Conservation (phyloP, 495 filamentous ascomycete species). For the Hyphodiscus hymeniophilus region DNA sequence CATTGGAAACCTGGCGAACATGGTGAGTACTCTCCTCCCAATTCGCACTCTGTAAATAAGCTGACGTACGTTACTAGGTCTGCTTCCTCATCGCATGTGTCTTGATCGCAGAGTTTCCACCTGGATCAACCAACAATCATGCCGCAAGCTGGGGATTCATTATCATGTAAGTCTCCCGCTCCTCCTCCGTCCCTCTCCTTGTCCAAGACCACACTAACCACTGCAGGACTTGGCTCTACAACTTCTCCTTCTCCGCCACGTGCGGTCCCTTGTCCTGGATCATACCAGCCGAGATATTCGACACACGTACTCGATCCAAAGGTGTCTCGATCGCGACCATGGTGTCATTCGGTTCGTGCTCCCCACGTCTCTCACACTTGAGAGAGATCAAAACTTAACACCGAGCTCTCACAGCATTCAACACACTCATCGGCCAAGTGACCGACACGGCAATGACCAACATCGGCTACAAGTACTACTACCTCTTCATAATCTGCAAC, state of each 20-base stretch:
- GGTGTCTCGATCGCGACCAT: slow-evolving; percentile 40
- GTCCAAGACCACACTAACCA: slow-evolving; percentile 56
- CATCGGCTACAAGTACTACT: slow-evolving; percentile 42
- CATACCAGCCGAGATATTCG: slow-evolving; percentile 45
- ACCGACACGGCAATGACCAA: slow-evolving; percentile 43
- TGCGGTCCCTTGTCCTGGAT: slow-evolving; percentile 43
- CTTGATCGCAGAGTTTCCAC: slow-evolving; percentile 45
- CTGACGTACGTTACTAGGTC: slow-evolving; percentile 4
- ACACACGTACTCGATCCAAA: slow-evolving; percentile 37
- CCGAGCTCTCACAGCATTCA: no score
- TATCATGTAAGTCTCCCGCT: slow-evolving; percentile 33
- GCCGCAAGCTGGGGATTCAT: slow-evolving; percentile 68
- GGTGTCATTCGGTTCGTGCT: slow-evolving; percentile 46
- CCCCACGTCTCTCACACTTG: no score
- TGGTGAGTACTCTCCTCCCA: slow-evolving; percentile 42
- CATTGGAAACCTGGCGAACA: slow-evolving; percentile 56
- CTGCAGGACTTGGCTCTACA: slow-evolving; percentile 38
- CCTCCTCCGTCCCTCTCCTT: slow-evolving; percentile 21
- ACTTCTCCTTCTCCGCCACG: slow-evolving; percentile 45
- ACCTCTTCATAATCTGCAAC: slow-evolving; percentile 49
- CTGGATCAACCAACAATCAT: slow-evolving; percentile 38
- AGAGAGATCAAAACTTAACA: no score
- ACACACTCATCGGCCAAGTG: slow-evolving; percentile 46
- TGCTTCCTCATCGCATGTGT: slow-evolving; percentile 33
- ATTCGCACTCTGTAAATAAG: no score